Percentiles rank a stretch among this genome's conserved stretches.
Evolutionary conservation across 106 monocot genomes (phyloP).

Genomic region (Narthecium ossifragum): DNA sequence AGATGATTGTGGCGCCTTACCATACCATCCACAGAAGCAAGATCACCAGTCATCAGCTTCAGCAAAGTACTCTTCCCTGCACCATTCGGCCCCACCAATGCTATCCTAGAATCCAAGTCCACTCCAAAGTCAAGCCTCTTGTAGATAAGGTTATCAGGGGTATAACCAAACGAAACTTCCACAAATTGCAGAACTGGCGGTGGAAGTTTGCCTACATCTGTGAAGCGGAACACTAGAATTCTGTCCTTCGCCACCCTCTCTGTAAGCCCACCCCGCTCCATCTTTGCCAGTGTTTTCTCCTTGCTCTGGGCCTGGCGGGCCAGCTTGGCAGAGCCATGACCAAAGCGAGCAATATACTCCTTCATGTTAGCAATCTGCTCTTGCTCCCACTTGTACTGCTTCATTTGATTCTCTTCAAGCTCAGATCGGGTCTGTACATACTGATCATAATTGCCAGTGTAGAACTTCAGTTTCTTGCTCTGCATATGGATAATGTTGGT

Average conservation of each 20-base stretch:
- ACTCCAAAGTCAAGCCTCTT: slow-evolving; percentile 89
- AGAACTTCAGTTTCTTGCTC: slow-evolving; percentile 79
- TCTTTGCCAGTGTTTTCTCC: slow-evolving; percentile 98
- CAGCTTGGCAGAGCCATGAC: slow-evolving; percentile 95
- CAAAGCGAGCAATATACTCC: slow-evolving; percentile 97
- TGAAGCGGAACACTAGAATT: slow-evolving; percentile 77
- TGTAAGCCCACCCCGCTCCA: slow-evolving; percentile 95
- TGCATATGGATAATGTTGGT: slow-evolving; percentile 99
- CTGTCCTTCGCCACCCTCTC: slow-evolving; percentile 76
- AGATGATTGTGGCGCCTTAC: slow-evolving; percentile 93
- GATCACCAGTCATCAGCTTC: slow-evolving; percentile 96
- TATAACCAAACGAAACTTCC: slow-evolving; percentile 89
- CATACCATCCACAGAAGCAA: slow-evolving; percentile 84
- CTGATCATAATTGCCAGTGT: slow-evolving; percentile 92
- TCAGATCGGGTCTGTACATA: slow-evolving; percentile 85
- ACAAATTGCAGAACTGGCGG: slow-evolving; percentile 95
- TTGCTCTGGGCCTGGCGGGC: slow-evolving; percentile 98
- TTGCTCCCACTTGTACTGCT: slow-evolving; percentile 99
- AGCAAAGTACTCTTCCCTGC: slow-evolving; percentile 99
- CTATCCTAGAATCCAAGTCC: slow-evolving; percentile 90
- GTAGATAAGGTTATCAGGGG: slow-evolving; percentile 85
- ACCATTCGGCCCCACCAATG: slow-evolving; percentile 93
- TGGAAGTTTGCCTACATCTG: slow-evolving; percentile 89
- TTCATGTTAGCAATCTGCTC: slow-evolving; percentile 95
- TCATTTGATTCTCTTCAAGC: slow-evolving; percentile 98